phyloP scores from a whole-genome alignment of 2,329 filamentous ascomycete genomes.

The Fusarium papillatum region DNA sequence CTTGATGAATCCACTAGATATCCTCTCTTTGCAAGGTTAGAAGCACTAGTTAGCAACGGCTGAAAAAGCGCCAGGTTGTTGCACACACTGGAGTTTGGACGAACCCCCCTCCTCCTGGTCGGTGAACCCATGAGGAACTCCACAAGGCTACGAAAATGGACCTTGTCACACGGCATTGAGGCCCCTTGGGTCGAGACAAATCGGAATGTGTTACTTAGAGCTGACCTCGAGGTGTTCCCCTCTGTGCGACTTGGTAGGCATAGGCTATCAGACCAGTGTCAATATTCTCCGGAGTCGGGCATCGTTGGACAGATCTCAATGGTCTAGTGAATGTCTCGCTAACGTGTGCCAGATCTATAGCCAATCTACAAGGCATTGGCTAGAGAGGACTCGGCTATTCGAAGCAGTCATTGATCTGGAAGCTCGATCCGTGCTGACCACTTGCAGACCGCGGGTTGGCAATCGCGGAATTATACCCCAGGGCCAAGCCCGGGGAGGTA shows the following conservation, averaged over 20 bases:
- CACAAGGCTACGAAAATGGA: neutral
- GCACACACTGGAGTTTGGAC: neutral
- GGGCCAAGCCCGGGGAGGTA: neutral
- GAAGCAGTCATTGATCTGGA: neutral
- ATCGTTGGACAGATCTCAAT: conserved; percentile 1
- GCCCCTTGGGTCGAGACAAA: neutral
- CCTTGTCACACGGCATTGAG: conserved; percentile 7
- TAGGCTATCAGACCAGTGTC: neutral
- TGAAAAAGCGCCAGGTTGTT: neutral
- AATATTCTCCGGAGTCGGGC: conserved; percentile 6
- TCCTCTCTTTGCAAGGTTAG: neutral
- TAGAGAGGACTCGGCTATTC: neutral
- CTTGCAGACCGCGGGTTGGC: neutral
- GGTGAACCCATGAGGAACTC: neutral
- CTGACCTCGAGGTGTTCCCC: neutral
- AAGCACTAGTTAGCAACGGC: neutral
- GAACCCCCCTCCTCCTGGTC: neutral
- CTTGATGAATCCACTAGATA: conserved; percentile 9
- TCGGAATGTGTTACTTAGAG: neutral
- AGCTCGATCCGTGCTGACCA: neutral
- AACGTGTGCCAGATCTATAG: neutral
- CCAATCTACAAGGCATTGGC: neutral
- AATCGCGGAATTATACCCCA: neutral
- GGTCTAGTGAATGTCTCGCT: neutral
- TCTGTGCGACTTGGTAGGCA: neutral